Evolutionary conservation across 768 basidiomycete genomes (phyloP), one percentile per base, ranked within the genome.

Genomic region (Hericium rajendrae): DNA sequence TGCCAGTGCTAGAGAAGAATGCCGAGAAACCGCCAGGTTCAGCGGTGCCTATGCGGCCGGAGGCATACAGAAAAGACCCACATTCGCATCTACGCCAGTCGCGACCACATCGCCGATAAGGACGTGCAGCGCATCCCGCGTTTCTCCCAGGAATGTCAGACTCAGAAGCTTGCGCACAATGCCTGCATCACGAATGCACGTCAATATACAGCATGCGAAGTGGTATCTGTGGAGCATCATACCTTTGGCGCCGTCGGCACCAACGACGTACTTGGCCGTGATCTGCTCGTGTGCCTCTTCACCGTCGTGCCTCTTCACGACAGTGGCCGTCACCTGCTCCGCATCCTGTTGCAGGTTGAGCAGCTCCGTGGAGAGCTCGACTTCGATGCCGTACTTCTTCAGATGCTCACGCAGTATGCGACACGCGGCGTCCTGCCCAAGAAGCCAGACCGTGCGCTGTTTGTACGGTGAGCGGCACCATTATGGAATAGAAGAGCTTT

Each of bases 171-270:
- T 58, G 12, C 57, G 26, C 10, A 54, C 46, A 6, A 49, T 18
- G 5, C 56, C 56, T 57, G n/a, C 28, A 22, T 22, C 49, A 15
- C 28, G 15, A 51, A 26, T 5, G 8, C 26, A 16, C 12, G 32
- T 38, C n/a, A 39, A 16, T 28, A 24, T 15, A 51, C 18, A 20
- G 9, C 43, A 18, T n/a, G 43, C 15, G 22, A 51, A 10, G 38
- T n/a, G 8, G 39, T 22, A 5, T 13, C 10, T 24, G 24, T 20
- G 22, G 38, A 32, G 32, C n/a, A 20, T 53, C 43, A 10, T 15
- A 46, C 57, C 57, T 54, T 49, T 53, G 8, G 52, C 57, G 20
- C 57, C 57, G 46, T 58, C 57, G 8, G 57, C 43, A n/a, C 57
- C 52, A 26, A 58, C 46, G 15, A 58, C 26, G 11, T 40, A 58